Conservation (phyloP, 2,329 filamentous ascomycete species). For the Verticillium klebahnii region DNA sequence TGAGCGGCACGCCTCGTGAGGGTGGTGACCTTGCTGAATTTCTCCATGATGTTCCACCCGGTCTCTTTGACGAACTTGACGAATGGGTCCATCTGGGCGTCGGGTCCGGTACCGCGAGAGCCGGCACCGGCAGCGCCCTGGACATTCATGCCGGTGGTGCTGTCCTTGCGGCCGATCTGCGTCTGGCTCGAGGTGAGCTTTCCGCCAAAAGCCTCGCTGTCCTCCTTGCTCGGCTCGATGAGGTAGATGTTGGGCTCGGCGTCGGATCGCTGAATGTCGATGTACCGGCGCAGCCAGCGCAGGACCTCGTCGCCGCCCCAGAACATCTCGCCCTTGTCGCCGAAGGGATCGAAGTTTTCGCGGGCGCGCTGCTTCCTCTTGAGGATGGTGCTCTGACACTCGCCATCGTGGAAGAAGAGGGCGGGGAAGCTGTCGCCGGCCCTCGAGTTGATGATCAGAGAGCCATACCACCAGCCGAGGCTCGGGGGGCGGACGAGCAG, state of each 20-base stretch:
- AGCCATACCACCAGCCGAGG: constrained; percentile 97
- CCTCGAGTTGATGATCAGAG: constrained; percentile 85
- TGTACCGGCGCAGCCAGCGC: constrained; percentile 82
- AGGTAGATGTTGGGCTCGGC: constrained; percentile 90
- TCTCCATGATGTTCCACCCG: constrained; percentile 93
- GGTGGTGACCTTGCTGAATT: constrained; percentile 94
- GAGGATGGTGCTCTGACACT: constrained; percentile 91
- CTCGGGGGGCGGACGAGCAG: constrained; percentile 87
- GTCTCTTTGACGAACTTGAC: constrained; percentile 93
- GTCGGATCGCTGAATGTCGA: constrained; percentile 74
- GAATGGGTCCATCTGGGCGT: constrained; percentile 85
- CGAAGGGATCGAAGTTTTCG: constrained; percentile 88
- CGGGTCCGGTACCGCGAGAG: constrained; percentile 29
- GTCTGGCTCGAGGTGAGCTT: constrained; percentile 47
- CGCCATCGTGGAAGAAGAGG: constrained; percentile 94
- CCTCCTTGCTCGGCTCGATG: constrained; percentile 80
- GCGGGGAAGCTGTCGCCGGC: constrained; percentile 92
- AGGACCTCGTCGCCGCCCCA: constrained; percentile 97
- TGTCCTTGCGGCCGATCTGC: constrained; percentile 35
- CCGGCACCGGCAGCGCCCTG: constrained; percentile 26
- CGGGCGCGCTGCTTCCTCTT: constrained; percentile 83
- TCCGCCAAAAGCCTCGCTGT: constrained; percentile 73
- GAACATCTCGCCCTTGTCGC: constrained; percentile 79
- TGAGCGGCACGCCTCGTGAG: constrained; percentile 91
- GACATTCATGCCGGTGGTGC: constrained; percentile 21